Evolutionary conservation across 1,139 yeast species (phyloP).

Genomic region (Diutina mesorugosa): DNA sequence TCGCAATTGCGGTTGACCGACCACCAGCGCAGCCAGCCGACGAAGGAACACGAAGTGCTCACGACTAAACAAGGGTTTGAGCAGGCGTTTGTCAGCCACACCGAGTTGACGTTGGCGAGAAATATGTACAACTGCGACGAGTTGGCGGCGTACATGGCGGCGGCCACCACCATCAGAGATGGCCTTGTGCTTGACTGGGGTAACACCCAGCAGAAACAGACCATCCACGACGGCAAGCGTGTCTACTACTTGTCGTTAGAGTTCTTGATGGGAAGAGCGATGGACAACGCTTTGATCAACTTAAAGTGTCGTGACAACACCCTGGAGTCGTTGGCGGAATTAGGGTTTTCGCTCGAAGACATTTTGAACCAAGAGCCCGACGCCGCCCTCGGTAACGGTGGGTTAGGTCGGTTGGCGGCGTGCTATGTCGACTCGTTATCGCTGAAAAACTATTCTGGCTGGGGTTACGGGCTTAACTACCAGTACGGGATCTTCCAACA

Average conservation of each 20-base stretch:
- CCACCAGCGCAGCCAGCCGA: constrained; percentile 13
- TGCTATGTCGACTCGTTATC: constrained; percentile 87
- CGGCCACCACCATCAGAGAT: constrained; percentile 69
- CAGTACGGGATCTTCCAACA: constrained; percentile 92
- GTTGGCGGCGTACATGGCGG: constrained; percentile 86
- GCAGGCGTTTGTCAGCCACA: constrained; percentile 64
- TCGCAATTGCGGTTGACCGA: constrained; percentile 23
- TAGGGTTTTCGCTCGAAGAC: constrained; percentile 85
- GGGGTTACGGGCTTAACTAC: constrained; percentile 94
- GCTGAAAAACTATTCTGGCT: constrained; percentile 79
- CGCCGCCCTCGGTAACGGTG: constrained; percentile 93
- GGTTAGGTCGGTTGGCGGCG: constrained; percentile 89
- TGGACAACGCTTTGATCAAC: constrained; percentile 88
- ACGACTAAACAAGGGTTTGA: constrained; percentile 36
- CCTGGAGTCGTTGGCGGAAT: constrained; percentile 44
- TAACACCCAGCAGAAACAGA: constrained; percentile 82
- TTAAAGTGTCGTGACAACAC: constrained; percentile 42
- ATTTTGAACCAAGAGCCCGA: constrained; percentile 80
- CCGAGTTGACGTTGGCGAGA: constrained; percentile 81
- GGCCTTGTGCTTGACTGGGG: constrained; percentile 82
- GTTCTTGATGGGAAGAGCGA: constrained; percentile 89
- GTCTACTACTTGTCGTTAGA: constrained; percentile 81
- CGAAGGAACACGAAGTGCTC: constrained; percentile 12
- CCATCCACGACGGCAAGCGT: constrained; percentile 74
- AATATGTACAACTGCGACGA: constrained; percentile 87